Percentiles rank a stretch among this genome's conserved stretches.
Evolutionary conservation across 1,139 yeast genomes (phyloP).

Genomic region (Meyerozyma smithsonii): DNA sequence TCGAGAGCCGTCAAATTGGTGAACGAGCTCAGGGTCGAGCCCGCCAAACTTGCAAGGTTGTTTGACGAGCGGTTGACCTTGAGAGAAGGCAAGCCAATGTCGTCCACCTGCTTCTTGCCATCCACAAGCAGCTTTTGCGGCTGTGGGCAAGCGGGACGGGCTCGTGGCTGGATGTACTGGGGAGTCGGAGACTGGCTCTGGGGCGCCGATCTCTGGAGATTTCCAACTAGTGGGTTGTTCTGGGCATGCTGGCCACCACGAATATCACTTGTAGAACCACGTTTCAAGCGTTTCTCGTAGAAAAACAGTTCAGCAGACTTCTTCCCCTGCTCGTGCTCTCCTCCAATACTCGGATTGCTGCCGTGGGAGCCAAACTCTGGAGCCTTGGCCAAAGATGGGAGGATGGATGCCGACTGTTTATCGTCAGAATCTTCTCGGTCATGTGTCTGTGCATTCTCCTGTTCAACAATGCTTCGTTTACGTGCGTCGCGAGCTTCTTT

Average conservation of each 20-base stretch:
- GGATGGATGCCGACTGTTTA: not conserved
- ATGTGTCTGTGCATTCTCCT: not conserved
- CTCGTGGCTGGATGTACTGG: conserved; percentile 45
- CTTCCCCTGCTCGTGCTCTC: conserved; percentile 4
- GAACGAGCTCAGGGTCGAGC: conserved; percentile 9
- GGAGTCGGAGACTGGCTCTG: conserved; percentile 11
- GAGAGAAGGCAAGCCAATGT: conserved; percentile 35
- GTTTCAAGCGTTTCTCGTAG: not conserved
- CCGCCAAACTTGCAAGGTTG: conserved; percentile 17
- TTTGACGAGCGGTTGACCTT: conserved; percentile 37
- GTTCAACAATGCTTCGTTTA: not conserved
- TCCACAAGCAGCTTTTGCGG: conserved; percentile 38
- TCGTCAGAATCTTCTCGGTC: not conserved
- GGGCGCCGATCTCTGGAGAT: not conserved
- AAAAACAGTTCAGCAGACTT: conserved; percentile 11
- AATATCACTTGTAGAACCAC: not conserved
- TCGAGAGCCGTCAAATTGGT: conserved; percentile 13
- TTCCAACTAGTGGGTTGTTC: conserved; percentile 2
- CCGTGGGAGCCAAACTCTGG: conserved; percentile 5
- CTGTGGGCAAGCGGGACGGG: conserved; percentile 23
- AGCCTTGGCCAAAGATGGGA: not conserved
- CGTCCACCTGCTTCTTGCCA: conserved; percentile 19
- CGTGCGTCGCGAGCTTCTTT: not conserved
- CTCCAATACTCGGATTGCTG: conserved; percentile 2
- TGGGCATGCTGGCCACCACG: not conserved